phyloP scores from a whole-genome alignment of 1,139 yeast species.

The Wickerhamomyces sp. region DNA sequence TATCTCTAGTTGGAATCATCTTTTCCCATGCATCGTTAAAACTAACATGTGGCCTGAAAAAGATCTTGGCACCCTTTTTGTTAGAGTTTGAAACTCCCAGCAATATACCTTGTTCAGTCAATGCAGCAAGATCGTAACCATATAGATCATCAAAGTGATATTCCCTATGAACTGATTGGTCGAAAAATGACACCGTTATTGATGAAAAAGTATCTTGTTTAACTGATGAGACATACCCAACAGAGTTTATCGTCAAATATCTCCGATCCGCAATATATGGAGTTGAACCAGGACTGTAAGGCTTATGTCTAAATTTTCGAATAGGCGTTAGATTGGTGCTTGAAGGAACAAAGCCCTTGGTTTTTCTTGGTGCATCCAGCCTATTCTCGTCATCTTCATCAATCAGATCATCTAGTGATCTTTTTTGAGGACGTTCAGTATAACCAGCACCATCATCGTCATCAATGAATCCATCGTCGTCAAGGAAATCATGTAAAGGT shows the following conservation, averaged over 20 bases:
- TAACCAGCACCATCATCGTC: constrained; percentile 57
- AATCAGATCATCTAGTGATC: constrained; percentile 8
- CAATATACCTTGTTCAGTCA: constrained; percentile 62
- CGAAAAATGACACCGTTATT: constrained; percentile 83
- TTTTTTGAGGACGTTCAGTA: constrained; percentile 24
- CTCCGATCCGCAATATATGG: constrained; percentile 74
- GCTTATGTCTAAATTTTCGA: constrained; percentile 25
- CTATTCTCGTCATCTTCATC: constrained; percentile 15
- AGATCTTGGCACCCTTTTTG: constrained; percentile 29
- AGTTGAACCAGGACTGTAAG: constrained; percentile 71
- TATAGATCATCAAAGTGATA: constrained; percentile 80
- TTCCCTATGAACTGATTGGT: constrained; percentile 71
- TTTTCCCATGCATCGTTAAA: constrained; percentile 38
- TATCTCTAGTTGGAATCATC: constrained; percentile 32
- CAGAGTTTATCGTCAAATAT: constrained; percentile 73
- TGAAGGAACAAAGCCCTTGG: background rate
- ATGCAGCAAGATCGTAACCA: constrained; percentile 70
- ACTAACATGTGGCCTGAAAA: constrained; percentile 38
- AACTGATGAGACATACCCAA: constrained; percentile 83
- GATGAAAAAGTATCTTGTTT: constrained; percentile 57
- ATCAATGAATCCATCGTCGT: constrained; percentile 42
- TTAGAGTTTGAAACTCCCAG: constrained; percentile 46
- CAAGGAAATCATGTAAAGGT: constrained; percentile 15
- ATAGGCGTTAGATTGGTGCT: background rate
- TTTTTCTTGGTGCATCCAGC: constrained; percentile 6